Base-by-base conservation (phyloP, 495 filamentous ascomycete genomes). In the Aspergillus baeticus region DNA sequence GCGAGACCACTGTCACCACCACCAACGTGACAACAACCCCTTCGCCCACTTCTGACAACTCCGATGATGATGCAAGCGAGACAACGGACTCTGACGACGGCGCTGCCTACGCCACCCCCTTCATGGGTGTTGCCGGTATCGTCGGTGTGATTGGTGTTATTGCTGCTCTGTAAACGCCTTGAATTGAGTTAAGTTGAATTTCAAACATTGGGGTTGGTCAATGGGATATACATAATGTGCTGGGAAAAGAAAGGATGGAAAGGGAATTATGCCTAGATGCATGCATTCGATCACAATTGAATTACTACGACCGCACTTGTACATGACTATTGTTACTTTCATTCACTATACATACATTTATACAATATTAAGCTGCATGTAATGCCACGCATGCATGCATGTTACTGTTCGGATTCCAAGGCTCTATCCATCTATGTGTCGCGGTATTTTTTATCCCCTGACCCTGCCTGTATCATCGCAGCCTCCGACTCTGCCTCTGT, bases 111-210 rank as follows among this genome's bases (percentile, higher is more conserved):
- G 56, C 63, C 20, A 62, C 59, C 13, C 56, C 62, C n/a, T 56
- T 62, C 15, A 53, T 62, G 22, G 65, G 65, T 52, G 39, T 70
- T 29, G 62, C 62, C 11, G 65, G 65, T 41, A 57, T 65, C 21
- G 65, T 65, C 4, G 73, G 73, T 60, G 31, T 76, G 7, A 58
- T 76, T 34, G 71, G 71, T 55, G 56, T 74, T 37, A 72, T 76
- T 68, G 68, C 59, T 58, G 69, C 65, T 18, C 63, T 76, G 57
- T 76, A 73, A 67, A 61, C 4, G 5, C 6, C 26, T 14, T 3
- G 15, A 20, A 11, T 43, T 38, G 31, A 31, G 42, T 31, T 17
- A 6, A n/a, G n/a, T 29, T 8, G 26, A 29, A 8, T 4, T 29
- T 4, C 26, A 29, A 3, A 29, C 26, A 29, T 3, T 3, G 26